Conservation (phyloP, 2,329 filamentous ascomycete species). For the Ceratocystis cacaofunesta region DNA sequence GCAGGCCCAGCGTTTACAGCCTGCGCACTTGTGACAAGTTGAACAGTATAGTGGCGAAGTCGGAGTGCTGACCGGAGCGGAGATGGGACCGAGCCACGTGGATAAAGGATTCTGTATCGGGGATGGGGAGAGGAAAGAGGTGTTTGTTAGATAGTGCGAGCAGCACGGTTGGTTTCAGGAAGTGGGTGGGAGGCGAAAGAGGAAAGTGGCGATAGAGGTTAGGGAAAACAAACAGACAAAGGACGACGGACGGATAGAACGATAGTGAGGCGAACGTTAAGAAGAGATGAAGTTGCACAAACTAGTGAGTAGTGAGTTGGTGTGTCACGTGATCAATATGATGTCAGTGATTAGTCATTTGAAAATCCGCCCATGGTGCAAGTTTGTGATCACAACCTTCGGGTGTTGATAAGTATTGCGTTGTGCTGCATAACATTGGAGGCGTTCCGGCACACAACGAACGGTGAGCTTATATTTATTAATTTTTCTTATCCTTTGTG, state of each 20-base stretch:
- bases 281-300: constrained; percentile 2
- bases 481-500: no score
- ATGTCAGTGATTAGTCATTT: background rate
- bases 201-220: background rate
- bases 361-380: no score
- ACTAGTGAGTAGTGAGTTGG: background rate
- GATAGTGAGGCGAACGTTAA: background rate
- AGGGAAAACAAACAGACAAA: background rate
- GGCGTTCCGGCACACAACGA: no score
- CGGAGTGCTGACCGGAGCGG: background rate
- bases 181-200: background rate
- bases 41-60: background rate
- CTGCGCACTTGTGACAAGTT: background rate
- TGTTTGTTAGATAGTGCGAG: background rate
- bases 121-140: background rate
- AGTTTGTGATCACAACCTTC: background rate
- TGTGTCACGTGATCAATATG: background rate
- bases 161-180: background rate
- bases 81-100: constrained; percentile 6
- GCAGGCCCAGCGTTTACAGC: no score
- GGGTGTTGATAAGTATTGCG: background rate
- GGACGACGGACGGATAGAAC: background rate
- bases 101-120: background rate
- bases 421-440: background rate
- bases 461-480: no score